Evolutionary conservation across 2,329 filamentous ascomycete species (phyloP), one percentile per base, ranked within the genome.

Genomic region (Didymella pomorum): DNA sequence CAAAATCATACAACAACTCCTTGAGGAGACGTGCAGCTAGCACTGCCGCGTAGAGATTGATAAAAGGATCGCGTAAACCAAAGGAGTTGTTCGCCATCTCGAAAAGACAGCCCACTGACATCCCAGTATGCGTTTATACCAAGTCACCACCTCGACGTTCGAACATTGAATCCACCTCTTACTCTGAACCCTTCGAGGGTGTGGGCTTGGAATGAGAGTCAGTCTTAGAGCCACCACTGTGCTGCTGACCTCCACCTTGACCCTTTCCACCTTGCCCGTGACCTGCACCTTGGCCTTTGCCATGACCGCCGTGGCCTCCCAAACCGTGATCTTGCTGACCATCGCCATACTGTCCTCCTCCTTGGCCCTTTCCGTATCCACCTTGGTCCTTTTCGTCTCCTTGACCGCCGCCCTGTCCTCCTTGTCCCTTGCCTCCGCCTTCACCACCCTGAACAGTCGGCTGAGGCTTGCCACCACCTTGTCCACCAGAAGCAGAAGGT

Each of bases 31-130:
- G 26, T 51, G 28, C 37, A 35, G 39, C 28, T 18, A 52, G 28
- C 49, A 35, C 39, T 35, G 39, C 28, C 16, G 29, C 14, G 11
- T 20, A 35, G 37, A 23, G 18, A 23, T 41, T 1, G 44, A 31
- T n/a, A 3, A 29, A 50, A 14, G n/a, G 10, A 25, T 25, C 23
- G 23, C 44, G 20, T 37, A 21, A 20, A 39, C 23, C 28, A 49
- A 48, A 55, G 35, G 28, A 44, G 37, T 49, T 35, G 28, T 43
- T 35, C 29, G 52, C 16, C 23, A 11, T 45, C 20, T 23, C 23
- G 7, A 21, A 25, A 16, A 37, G 20, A 48, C n/a, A 44, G 28
- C 37, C 26, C n/a, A 2, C 35, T 35, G 26, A 26, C 33, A 35
- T 21, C 33, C 18, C 26, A n/a, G 21, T 26, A n/a, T 39, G 18